Conservation (phyloP, 768 basidiomycete genomes). For the Tulasnella sp. region DNA sequence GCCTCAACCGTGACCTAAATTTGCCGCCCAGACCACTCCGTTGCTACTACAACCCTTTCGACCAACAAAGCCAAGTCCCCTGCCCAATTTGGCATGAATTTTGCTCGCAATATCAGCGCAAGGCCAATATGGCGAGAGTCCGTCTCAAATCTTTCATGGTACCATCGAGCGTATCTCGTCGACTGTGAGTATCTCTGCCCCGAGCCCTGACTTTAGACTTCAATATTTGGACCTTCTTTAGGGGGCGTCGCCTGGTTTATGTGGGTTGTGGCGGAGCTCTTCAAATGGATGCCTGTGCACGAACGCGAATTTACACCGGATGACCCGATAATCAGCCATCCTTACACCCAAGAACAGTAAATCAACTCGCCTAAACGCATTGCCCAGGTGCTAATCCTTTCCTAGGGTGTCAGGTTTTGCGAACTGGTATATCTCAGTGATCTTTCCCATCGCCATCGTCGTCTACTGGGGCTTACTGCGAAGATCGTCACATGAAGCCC, state of each 20-base stretch:
- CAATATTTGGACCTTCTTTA: background rate
- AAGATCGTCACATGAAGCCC: conserved; percentile 39
- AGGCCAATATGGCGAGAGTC: background rate
- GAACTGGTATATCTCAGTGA: conserved; percentile 34
- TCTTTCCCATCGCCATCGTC: conserved; percentile 36
- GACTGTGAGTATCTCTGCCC: conserved; percentile 37
- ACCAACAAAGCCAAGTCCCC: too few relatives aligned
- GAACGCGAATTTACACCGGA: conserved; percentile 38
- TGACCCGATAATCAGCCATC: conserved; percentile 44
- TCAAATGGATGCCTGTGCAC: conserved; percentile 29
- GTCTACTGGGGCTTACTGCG: conserved; percentile 29
- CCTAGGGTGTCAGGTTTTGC: conserved; percentile 32
- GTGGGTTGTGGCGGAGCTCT: background rate
- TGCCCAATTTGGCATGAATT: background rate
- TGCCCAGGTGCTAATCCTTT: background rate
- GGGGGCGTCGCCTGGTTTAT: conserved; percentile 8
- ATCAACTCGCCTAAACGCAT: conserved; percentile 13
- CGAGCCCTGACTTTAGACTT: background rate
- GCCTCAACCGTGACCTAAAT: background rate
- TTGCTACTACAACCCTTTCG: too few relatives aligned
- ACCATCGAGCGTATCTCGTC: conserved; percentile 33
- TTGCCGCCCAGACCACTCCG: background rate
- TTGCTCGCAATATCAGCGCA: background rate
- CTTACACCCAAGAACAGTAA: conserved; percentile 41
- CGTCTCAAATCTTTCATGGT: conserved; percentile 19